These are phyloP conservation scores for Pseudonitzschia multiseries DNA, from an alignment of 108 stramenopile species.

Conservation along the genomic window DNA sequence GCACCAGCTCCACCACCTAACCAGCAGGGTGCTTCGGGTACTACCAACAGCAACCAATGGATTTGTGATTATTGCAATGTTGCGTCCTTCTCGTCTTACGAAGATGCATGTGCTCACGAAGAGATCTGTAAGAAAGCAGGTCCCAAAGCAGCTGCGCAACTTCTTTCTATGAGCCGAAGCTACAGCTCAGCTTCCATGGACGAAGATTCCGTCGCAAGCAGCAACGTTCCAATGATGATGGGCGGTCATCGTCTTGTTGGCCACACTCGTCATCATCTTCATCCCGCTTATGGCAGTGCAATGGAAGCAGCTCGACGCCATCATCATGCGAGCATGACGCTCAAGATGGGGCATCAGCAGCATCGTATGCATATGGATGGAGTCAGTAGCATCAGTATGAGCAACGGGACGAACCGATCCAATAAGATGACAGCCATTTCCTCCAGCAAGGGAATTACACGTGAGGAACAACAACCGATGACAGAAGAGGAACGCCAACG, in stretches of 20 bases:
- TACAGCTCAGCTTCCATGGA: constrained; percentile 12
- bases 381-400: not conserved
- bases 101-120: constrained; percentile 68
- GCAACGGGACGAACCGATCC: constrained; percentile 3
- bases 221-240: constrained; percentile 1
- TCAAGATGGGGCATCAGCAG: constrained; percentile 8
- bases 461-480: not conserved
- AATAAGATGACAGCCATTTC: not conserved
- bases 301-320: not conserved
- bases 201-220: constrained; percentile 19
- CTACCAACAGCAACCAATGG: constrained; percentile 35
- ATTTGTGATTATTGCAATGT: constrained; percentile 65
- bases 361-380: not conserved
- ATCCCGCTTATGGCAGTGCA: not conserved
- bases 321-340: not conserved
- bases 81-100: constrained; percentile 54
- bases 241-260: not conserved
- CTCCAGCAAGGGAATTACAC: not conserved
- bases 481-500: not conserved
- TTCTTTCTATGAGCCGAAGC: constrained; percentile 8
- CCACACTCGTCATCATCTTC: not conserved
- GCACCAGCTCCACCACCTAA: not conserved
- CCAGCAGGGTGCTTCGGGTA: not conserved
- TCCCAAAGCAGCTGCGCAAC: not conserved
- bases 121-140: constrained; percentile 35